Evolutionary conservation across 2,329 filamentous ascomycete species (phyloP), one percentile per base, ranked within the genome.

Genomic region (Aspergillus hortae): DNA sequence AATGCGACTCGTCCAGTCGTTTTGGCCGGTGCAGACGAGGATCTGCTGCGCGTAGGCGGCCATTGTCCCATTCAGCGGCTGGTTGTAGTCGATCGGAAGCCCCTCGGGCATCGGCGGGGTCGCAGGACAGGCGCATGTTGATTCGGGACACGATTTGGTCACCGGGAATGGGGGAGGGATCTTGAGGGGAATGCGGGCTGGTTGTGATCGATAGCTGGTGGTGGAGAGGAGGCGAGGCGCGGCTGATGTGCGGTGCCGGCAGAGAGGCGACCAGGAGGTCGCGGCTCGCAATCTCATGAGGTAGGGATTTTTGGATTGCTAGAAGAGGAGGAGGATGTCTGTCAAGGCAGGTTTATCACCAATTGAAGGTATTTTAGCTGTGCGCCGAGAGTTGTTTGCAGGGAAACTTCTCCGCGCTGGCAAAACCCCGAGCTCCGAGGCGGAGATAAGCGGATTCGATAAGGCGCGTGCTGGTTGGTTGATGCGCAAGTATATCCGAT

Each of bases 1-100:
- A 56, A 96, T 95, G 52, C 83, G 82, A 64, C 88, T 92, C 25
- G 80, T 77, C 92, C 92, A 96, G 72, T 95, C 89, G 27, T 80
- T 74, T 55, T 84, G 83, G 4, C 90, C 91, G 0, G 91, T 95
- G 56, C 88, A 92, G 12, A 96, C 79, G 9, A 97, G 72, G 3
- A 96, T 81, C 61, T 96, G 91, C 70, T 95, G 87, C 1, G 85
- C 79, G 67, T 96, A 95, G 1, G 80, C 77, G 2, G 87, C 79
- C 73, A 96, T 92, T 5, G 88, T 87, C 11, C 89, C 89, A 65
- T 88, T 86, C 41, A 96, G 75, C 15, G 81, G 78, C 36, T 82
- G 82, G 55, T 82, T 79, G 61, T 80, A 79, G 66, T 96, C 91
- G 48, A 96, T 92, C 19, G 86, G 82, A 14, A 95, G 77, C 3